Base-by-base conservation (phyloP, 345 rosid species). In the Eucalyptus cloeziana region DNA sequence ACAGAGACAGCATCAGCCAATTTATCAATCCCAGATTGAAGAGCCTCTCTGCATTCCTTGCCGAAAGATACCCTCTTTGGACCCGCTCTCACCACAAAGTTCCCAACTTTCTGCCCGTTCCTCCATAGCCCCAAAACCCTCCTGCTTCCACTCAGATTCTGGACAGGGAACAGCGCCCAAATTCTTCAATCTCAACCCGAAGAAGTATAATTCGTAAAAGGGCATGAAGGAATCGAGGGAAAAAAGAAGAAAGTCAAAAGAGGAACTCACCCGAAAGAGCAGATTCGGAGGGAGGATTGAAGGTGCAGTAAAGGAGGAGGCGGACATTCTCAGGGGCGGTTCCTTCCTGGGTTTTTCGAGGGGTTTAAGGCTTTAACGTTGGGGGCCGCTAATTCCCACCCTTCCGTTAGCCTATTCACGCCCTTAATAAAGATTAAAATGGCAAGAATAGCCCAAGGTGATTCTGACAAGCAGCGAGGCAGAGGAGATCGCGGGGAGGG, bases 1-100 rank as follows among this genome's bases (percentile, higher is more conserved):
- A 92, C 92, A 91, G 99, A 94, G 88, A 97, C 99, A 89, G 99
- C 97, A 92, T 96, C 97, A 58, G 99, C 98, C 88, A 97, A 88
- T 92, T 96, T 96, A 92, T 97, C 97, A 37, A 97, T 96, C 80
- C 99, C 99, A 85, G 94, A 95, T 89, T 93, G 99, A 52, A 97
- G 89, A n/a, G 94, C 95, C 54, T 94, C 94, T 88, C 96, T 94
- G 91, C 99, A 92, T 86, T 94, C 93, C 91, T 90, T 93, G 17
- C 98, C 99, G 52, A 91, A 94, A 40, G 93, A 91, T 60, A 96
- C 94, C 94, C 95, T 97, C 85, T 76, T 76, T 16, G 95, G 94
- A 30, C 96, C 98, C 43, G 99, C 97, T 58, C 93, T 92, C 47
- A 95, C 97, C 87, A 92, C 85, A 11, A 76, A 76, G 30, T 40